A percentile compares a stretch with the other conserved stretches of the same genome.
Evolutionary conservation across 331 rosid genomes (phyloP).

Genomic region (Quercus tomentella): DNA sequence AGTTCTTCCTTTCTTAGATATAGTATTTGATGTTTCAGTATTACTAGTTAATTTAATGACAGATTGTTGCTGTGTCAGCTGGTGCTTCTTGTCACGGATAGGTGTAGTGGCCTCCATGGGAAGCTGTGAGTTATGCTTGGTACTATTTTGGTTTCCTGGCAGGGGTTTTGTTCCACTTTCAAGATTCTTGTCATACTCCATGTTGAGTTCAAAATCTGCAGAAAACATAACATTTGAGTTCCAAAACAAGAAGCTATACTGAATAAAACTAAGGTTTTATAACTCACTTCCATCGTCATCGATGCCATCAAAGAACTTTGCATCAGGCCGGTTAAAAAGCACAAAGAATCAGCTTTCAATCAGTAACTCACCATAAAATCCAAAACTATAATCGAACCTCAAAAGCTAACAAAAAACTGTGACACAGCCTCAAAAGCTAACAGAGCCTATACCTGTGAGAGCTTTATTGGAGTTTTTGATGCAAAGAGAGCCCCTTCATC

Average conservation of each 20-base stretch:
- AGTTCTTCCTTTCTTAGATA: conserved; percentile 16
- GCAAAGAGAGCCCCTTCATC: conserved; percentile 37
- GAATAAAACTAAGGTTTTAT: not conserved
- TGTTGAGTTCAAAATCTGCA: conserved; percentile 33
- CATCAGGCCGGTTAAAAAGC: conserved; percentile 1
- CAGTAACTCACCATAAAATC: conserved; percentile 3
- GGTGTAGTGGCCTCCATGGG: conserved; percentile 17
- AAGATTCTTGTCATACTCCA: conserved; percentile 20
- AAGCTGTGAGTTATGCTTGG: conserved; percentile 19
- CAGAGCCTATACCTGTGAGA: conserved; percentile 28
- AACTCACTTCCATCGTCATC: conserved; percentile 59
- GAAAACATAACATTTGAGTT: conserved; percentile 17
- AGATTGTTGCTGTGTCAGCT: conserved; percentile 16
- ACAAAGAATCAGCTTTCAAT: conserved; percentile 13
- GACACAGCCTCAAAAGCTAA: not conserved
- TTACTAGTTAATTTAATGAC: conserved; percentile 13
- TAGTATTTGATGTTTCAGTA: not conserved
- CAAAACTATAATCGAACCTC: not conserved
- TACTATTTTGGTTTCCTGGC: conserved; percentile 19
- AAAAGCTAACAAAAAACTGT: not conserved
- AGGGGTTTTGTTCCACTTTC: conserved; percentile 21
- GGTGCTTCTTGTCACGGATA: conserved; percentile 11
- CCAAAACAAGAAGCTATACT: not conserved
- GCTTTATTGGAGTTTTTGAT: conserved; percentile 33
- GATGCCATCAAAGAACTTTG: conserved; percentile 64